phyloP scores from a whole-genome alignment of 2,329 filamentous ascomycete species.

The Aspergillus udagawae region DNA sequence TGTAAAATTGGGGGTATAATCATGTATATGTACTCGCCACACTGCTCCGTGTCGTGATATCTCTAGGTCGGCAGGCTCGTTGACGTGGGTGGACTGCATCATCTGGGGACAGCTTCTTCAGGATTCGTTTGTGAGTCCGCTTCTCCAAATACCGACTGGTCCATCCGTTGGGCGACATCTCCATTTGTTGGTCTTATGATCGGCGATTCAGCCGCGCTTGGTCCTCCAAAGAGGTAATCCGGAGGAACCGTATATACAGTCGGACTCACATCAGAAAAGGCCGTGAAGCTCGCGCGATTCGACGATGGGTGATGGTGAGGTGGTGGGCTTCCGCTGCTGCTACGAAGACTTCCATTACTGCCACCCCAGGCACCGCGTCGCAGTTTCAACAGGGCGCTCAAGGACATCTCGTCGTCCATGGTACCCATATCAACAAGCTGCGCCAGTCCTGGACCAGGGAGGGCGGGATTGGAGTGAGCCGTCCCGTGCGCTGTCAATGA shows the following conservation, averaged over 20 bases:
- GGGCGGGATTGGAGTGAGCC: slow-evolving; percentile 45
- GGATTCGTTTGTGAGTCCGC: neutral
- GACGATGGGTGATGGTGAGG: slow-evolving; percentile 33
- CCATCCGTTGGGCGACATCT: slow-evolving; percentile 4
- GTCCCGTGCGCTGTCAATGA: slow-evolving; percentile 58
- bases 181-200: slow-evolving; percentile 9
- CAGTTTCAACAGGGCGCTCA: slow-evolving; percentile 68
- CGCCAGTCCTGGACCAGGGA: slow-evolving; percentile 70
- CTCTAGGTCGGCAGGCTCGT: neutral
- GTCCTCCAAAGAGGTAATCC: slow-evolving; percentile 12
- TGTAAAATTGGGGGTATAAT: neutral
- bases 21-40: neutral
- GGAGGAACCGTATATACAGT: slow-evolving; percentile 18
- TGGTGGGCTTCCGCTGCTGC: slow-evolving; percentile 42
- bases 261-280: slow-evolving; percentile 31
- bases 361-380: slow-evolving; percentile 76
- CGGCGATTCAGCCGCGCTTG: slow-evolving; percentile 14
- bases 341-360: slow-evolving; percentile 68
- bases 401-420: slow-evolving; percentile 65
- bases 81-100: neutral
- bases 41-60: neutral
- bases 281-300: slow-evolving; percentile 33
- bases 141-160: neutral
- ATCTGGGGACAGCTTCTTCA: neutral
- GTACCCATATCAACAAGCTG: slow-evolving; percentile 65